A percentile compares a stretch with the other conserved stretches of the same genome.
Evolutionary conservation across 1,284 basidiomycete genomes (phyloP).

Genomic region (Cutaneotrichosporon cyanovorans): DNA sequence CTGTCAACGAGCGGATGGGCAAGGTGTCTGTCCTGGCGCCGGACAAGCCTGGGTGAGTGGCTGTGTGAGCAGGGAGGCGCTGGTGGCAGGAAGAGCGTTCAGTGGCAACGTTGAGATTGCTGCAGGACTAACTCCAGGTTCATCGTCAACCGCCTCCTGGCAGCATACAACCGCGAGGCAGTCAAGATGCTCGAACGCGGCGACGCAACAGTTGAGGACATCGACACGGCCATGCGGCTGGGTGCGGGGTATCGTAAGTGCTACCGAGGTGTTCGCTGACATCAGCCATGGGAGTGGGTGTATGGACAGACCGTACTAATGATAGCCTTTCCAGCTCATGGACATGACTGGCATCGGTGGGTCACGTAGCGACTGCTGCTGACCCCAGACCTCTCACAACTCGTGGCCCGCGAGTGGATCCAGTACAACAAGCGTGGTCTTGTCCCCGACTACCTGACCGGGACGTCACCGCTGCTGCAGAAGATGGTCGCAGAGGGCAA

Average conservation of each 20-base stretch:
- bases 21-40: slow-evolving; percentile 52
- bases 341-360: slow-evolving; percentile 50
- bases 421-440: slow-evolving; percentile 46
- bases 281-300: slow-evolving; percentile 42
- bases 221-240: slow-evolving; percentile 56
- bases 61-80: not conserved
- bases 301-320: not conserved
- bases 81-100: too few species aligned
- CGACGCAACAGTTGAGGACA: slow-evolving; percentile 52
- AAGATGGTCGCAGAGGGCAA: slow-evolving; percentile 51
- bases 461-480: slow-evolving; percentile 47
- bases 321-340: slow-evolving; percentile 51
- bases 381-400: slow-evolving; percentile 36
- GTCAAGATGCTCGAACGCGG: slow-evolving; percentile 54
- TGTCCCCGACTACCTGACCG: slow-evolving; percentile 48
- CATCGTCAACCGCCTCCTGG: slow-evolving; percentile 52
- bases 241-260: slow-evolving; percentile 49
- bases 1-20: slow-evolving; percentile 50
- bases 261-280: not conserved
- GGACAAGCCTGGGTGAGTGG: slow-evolving; percentile 49
- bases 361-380: not conserved
- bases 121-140: too few species aligned
- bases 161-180: slow-evolving; percentile 52
- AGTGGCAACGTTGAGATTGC: too few species aligned
- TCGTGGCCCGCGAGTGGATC: slow-evolving; percentile 52